Evolutionary conservation across 2,329 filamentous ascomycete species (phyloP), one percentile per base, ranked within the genome.

Genomic region (Acephala macrosclerotiorum): DNA sequence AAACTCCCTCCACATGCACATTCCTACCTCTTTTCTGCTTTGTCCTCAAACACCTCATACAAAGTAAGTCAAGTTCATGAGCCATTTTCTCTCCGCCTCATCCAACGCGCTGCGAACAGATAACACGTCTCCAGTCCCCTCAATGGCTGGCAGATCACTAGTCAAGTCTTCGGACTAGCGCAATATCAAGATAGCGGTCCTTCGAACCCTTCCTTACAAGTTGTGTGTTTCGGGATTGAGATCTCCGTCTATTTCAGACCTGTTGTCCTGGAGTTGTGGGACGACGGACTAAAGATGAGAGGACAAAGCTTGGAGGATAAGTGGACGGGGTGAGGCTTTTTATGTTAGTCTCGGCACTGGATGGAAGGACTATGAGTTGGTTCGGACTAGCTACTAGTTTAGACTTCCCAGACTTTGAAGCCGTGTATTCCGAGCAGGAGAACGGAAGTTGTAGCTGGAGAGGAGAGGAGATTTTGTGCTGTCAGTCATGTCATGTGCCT

Each of bases 201-300:
- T 45, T 53, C 33, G 60, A 72, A 67, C 72, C 70, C 61, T 67
- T 49, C 63, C 60, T 57, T 60, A 12, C 22, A 49, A 53, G 66
- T 66, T 65, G 67, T 72, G 75, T 51, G 73, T 70, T 70, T 68
- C 63, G 61, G 57, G 61, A 64, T 60, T 42, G 57, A 66, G 58
- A 65, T 66, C 70, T 73, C 70, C 68, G 66, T 82, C 82, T 79
- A 73, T 84, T 80, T 84, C 84, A 84, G 84, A 86, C 79, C 84
- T 85, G 81, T 79, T 76, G 73, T 79, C 74, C 78, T 77, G 67
- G 75, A 85, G 83, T 76, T 77, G 77, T 83, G 78, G 81, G 80
- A 79, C 78, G 79, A 78, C 79, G 81, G 84, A 86, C 84, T 86
- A 86, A 83, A 81, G 83, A 82, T 80, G 80, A 73, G 83, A 83